These are phyloP conservation scores for Ajuga chamaepitys DNA, from an alignment of 257 asterid species.

Conservation along the genomic window DNA sequence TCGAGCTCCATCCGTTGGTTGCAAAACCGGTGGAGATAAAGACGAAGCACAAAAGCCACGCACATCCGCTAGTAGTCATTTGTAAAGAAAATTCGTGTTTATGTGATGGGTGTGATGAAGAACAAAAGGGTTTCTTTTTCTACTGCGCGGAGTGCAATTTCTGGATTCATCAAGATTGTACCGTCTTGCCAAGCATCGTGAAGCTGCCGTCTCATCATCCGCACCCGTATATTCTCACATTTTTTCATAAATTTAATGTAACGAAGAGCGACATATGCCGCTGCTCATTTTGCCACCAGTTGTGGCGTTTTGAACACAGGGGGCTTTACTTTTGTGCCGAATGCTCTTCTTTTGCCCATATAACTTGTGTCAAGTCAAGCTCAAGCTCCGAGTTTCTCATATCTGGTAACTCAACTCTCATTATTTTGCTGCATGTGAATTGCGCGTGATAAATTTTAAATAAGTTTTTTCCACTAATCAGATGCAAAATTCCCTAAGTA, in stretches of 20 bases:
- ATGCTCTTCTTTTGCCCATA: background rate
- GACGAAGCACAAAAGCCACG: background rate
- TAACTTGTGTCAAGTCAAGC: background rate
- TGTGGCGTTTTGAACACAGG: background rate
- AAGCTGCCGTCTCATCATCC: background rate
- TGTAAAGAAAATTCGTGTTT: background rate
- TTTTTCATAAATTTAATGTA: background rate
- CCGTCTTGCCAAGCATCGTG: background rate
- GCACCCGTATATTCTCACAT: background rate
- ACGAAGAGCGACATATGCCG: accelerated
- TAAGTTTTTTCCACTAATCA: too few species aligned
- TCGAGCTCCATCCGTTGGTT: background rate
- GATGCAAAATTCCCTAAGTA: too few species aligned
- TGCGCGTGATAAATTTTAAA: too few species aligned
- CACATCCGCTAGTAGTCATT: background rate
- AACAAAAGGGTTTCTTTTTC: background rate
- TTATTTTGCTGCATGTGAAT: too few species aligned
- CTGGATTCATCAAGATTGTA: slow-evolving; percentile 7
- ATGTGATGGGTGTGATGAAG: background rate
- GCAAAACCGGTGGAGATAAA: background rate
- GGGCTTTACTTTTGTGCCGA: background rate
- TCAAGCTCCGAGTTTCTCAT: too few species aligned
- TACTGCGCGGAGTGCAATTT: background rate
- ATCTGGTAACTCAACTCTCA: background rate
- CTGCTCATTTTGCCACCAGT: background rate